Percentiles rank a stretch among this genome's conserved stretches.
Evolutionary conservation across 768 basidiomycete species (phyloP).

Genomic region (Nidula microcarpa): DNA sequence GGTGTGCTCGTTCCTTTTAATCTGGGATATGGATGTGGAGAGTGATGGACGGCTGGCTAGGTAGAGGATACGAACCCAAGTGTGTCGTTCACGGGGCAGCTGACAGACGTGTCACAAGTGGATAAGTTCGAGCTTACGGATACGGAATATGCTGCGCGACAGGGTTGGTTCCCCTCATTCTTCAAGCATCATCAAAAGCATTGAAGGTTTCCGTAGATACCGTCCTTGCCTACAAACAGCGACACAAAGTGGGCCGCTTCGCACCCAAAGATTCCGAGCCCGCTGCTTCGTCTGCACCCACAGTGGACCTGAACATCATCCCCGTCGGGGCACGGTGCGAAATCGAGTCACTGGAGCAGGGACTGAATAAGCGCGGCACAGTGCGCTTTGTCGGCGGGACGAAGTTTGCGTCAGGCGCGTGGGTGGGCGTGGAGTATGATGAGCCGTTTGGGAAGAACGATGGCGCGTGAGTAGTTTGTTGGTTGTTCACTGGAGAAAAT

Average conservation of each 20-base stretch:
- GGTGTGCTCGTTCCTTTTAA: constrained; percentile 36
- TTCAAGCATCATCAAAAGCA: constrained; percentile 1
- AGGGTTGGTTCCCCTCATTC: constrained; percentile 48
- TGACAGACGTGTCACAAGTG: constrained; percentile 80
- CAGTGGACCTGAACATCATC: constrained; percentile 37
- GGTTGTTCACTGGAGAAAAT: background rate
- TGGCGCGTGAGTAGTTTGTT: constrained; percentile 68
- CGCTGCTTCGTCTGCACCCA: constrained; percentile 16
- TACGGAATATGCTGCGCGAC: constrained; percentile 75
- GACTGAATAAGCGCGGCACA: constrained; percentile 74
- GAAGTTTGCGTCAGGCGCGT: constrained; percentile 68
- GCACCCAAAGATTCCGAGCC: constrained; percentile 39
- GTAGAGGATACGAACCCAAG: constrained; percentile 77
- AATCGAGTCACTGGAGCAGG: constrained; percentile 68
- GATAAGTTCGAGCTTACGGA: constrained; percentile 90
- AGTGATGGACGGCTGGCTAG: constrained; percentile 28
- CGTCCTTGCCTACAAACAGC: constrained; percentile 85
- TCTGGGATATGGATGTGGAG: background rate
- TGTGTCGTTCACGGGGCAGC: constrained; percentile 74
- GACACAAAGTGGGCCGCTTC: constrained; percentile 86
- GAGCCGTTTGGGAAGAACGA: constrained; percentile 96
- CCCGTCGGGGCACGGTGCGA: constrained; percentile 76
- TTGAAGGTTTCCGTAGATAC: constrained; percentile 53
- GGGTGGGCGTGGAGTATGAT: constrained; percentile 94
- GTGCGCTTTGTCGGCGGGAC: constrained; percentile 85